Percentiles rank a stretch among this genome's conserved stretches.
These are phyloP conservation scores for Penstemon barbatus DNA, from an alignment of 257 asterid species.

Conservation along the genomic window DNA sequence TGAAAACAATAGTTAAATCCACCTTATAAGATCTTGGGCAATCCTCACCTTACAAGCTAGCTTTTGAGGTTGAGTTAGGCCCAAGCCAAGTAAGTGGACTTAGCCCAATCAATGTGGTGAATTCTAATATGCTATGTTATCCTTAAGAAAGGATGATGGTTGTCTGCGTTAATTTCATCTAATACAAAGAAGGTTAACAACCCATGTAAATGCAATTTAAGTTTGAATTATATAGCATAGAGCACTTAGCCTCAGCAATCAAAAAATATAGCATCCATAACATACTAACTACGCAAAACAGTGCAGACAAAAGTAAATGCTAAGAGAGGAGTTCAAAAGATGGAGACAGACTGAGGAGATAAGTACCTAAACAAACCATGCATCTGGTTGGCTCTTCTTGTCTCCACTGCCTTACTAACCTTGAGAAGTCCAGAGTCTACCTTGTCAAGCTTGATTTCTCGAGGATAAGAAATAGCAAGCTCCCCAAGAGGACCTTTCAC, in stretches of 20 bases:
- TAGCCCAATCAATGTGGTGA: too few species aligned
- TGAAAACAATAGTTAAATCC: too few species aligned
- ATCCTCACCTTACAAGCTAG: too few species aligned
- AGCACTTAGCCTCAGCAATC: constrained; percentile 5
- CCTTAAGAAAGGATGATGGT: not conserved
- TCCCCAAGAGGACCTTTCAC: constrained; percentile 96
- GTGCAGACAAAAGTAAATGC: not conserved
- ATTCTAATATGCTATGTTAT: too few species aligned
- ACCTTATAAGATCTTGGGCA: too few species aligned
- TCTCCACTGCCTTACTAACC: constrained; percentile 72
- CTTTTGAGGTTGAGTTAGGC: too few species aligned
- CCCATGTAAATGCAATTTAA: constrained; percentile 1
- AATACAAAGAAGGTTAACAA: constrained; percentile 4
- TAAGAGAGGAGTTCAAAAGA: not conserved
- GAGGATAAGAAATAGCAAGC: constrained; percentile 82
- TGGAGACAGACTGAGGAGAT: constrained; percentile 4
- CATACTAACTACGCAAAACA: constrained; percentile 8
- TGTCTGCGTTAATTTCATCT: constrained; percentile 9
- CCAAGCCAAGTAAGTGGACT: too few species aligned
- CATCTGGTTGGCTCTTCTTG: constrained; percentile 95
- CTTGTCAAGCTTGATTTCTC: constrained; percentile 64
- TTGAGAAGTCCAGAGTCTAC: constrained; percentile 71
- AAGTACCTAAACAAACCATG: constrained; percentile 95
- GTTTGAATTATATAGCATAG: constrained; percentile 13
- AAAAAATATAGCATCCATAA: constrained; percentile 2